Conservation (phyloP, 2,329 filamentous ascomycete genomes). For the Metarhizium guizhouense region DNA sequence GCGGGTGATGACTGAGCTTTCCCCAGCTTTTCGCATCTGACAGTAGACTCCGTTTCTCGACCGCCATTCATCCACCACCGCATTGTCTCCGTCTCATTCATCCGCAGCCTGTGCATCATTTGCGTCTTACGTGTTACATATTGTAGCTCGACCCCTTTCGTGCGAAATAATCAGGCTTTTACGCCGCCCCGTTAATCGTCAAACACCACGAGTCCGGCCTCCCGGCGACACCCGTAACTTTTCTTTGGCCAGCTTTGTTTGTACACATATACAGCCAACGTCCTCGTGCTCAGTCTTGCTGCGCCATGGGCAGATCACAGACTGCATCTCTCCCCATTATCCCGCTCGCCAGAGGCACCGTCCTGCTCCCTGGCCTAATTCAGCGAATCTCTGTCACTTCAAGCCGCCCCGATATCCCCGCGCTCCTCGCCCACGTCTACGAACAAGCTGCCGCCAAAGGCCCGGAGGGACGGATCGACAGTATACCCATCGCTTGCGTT, state of each 20-base stretch:
- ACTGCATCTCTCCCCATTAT: slow-evolving; percentile 61
- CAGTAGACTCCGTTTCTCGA: background rate
- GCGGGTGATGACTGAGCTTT: too few species aligned
- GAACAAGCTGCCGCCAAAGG: slow-evolving; percentile 63
- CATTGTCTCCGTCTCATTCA: background rate
- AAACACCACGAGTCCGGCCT: background rate
- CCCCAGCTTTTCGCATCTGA: too few species aligned
- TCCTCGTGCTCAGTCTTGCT: slow-evolving; percentile 1
- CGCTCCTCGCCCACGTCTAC: slow-evolving; percentile 78
- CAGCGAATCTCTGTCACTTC: slow-evolving; percentile 74
- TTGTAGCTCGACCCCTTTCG: background rate
- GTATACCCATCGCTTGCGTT: slow-evolving; percentile 77
- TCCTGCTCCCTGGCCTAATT: slow-evolving; percentile 78
- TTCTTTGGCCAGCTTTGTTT: background rate
- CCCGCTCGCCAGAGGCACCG: slow-evolving; percentile 68
- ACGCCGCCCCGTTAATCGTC: background rate
- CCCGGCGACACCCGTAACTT: background rate
- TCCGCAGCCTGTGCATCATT: background rate
- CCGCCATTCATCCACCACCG: background rate
- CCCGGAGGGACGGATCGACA: slow-evolving; percentile 52
- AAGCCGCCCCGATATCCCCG: slow-evolving; percentile 76
- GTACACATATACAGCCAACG: background rate
- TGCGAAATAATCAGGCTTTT: background rate
- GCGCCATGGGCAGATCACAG: slow-evolving; percentile 30
- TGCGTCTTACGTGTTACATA: background rate